Conservation (phyloP, 148 eudicot species). For the Limonium bicolor region DNA sequence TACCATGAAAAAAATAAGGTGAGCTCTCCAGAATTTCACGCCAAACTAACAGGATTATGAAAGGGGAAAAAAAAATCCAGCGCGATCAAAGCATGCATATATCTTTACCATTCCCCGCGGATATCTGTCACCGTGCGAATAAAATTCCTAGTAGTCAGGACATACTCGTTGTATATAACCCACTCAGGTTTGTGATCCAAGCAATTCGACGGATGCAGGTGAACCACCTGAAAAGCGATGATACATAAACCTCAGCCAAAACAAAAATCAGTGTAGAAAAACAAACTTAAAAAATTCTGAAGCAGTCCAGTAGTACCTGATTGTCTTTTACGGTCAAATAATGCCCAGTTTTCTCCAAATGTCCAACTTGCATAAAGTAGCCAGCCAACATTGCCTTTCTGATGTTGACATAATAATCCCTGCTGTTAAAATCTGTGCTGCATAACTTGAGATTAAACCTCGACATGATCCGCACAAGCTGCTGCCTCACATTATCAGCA, state of each 20-base stretch:
- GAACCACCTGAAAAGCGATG: conserved; percentile 43
- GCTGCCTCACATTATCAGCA: conserved; percentile 96
- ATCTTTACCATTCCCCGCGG: conserved; percentile 92
- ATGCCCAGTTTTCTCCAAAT: conserved; percentile 79
- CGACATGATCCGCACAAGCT: conserved; percentile 79
- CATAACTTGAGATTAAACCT: conserved; percentile 78
- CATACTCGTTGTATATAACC: conserved; percentile 98
- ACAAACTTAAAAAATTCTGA: too few relatives aligned
- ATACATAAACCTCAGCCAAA: too few relatives aligned
- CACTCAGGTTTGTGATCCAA: conserved; percentile 98
- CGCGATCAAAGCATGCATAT: not conserved
- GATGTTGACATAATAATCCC: conserved; percentile 87
- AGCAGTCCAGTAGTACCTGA: too few relatives aligned
- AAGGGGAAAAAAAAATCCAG: not conserved
- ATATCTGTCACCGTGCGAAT: conserved; percentile 96
- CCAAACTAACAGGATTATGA: not conserved
- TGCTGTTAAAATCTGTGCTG: conserved; percentile 93
- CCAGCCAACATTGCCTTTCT: conserved; percentile 98
- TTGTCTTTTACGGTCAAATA: conserved; percentile 94
- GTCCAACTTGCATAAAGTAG: conserved; percentile 99
- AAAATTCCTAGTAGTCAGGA: conserved; percentile 80
- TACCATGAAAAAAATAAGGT: not conserved
- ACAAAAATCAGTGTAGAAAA: too few relatives aligned
- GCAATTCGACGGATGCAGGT: conserved; percentile 96
- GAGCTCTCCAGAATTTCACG: not conserved